A percentile compares a stretch with the other conserved stretches of the same genome.
Evolutionary conservation across 2,329 filamentous ascomycete species (phyloP).

Genomic region (Monascus ruber): DNA sequence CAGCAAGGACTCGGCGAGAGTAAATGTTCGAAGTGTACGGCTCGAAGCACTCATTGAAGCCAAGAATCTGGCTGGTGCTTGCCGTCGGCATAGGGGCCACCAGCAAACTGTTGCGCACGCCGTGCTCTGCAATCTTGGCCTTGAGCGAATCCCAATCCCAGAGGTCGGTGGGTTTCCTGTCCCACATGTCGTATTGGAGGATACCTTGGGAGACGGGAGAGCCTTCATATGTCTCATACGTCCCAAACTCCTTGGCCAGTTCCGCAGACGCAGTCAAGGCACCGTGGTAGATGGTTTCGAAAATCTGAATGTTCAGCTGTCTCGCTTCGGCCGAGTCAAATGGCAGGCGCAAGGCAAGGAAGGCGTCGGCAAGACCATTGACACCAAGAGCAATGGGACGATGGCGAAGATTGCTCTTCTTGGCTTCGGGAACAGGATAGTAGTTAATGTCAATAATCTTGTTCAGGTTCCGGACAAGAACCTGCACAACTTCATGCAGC

Average conservation of each 20-base stretch:
- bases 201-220: slow-evolving; percentile 91
- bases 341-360: slow-evolving; percentile 89
- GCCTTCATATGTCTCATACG: slow-evolving; percentile 84
- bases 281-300: slow-evolving; percentile 98
- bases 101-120: slow-evolving; percentile 88
- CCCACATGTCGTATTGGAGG: slow-evolving; percentile 98
- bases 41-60: slow-evolving; percentile 99
- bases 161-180: slow-evolving; percentile 79
- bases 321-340: slow-evolving; percentile 94
- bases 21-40: slow-evolving; percentile 99
- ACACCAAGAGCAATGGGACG: slow-evolving; percentile 93
- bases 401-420: slow-evolving; percentile 95
- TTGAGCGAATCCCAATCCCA: slow-evolving; percentile 94
- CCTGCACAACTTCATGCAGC: slow-evolving; percentile 85
- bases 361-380: slow-evolving; percentile 93
- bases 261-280: slow-evolving; percentile 82
- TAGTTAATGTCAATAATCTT: slow-evolving; percentile 97
- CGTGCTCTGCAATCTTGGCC: slow-evolving; percentile 81
- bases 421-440: slow-evolving; percentile 91
- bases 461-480: slow-evolving; percentile 92
- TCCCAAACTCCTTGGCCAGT: slow-evolving; percentile 68
- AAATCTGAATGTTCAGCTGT: slow-evolving; percentile 94
- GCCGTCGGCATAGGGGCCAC: slow-evolving; percentile 97
- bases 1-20: slow-evolving; percentile 91
- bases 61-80: slow-evolving; percentile 92